These are phyloP conservation scores for Tetrapisispora pingtungensis DNA, from an alignment of 805 yeast species.

Conservation along the genomic window DNA sequence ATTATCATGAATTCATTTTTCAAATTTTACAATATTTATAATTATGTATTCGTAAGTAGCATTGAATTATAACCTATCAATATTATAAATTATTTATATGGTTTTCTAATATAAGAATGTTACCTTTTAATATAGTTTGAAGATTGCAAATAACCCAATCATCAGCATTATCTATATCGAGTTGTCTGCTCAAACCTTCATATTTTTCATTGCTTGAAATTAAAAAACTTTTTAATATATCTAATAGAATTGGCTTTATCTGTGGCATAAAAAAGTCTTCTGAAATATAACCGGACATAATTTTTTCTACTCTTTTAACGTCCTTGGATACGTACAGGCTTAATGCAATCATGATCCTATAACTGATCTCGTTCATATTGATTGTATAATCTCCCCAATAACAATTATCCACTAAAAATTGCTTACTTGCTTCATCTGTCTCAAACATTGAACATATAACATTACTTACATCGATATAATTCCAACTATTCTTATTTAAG, in stretches of 20 bases:
- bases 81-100: not conserved
- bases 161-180: not conserved
- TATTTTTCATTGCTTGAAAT: not conserved
- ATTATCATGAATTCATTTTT: no score
- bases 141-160: conserved; percentile 10
- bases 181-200: not conserved
- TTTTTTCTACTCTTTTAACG: conserved; percentile 16
- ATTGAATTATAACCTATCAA: not conserved
- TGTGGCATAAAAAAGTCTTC: conserved; percentile 21
- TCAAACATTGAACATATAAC: conserved; percentile 32
- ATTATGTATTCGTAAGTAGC: not conserved
- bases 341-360: conserved; percentile 65
- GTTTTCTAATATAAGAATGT: conserved; percentile 2
- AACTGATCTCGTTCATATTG: conserved; percentile 44
- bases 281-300: conserved; percentile 21
- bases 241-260: conserved; percentile 2
- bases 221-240: conserved; percentile 1
- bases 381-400: conserved; percentile 73
- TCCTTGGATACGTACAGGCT: conserved; percentile 35
- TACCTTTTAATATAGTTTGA: conserved; percentile 12
- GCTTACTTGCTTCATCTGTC: conserved; percentile 25
- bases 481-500: conserved; percentile 50
- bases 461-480: conserved; percentile 53
- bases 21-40: no score
- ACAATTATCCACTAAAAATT: conserved; percentile 40